phyloP scores from a whole-genome alignment of 176 grass and related monocot genomes.

The Cymbopogon citratus region DNA sequence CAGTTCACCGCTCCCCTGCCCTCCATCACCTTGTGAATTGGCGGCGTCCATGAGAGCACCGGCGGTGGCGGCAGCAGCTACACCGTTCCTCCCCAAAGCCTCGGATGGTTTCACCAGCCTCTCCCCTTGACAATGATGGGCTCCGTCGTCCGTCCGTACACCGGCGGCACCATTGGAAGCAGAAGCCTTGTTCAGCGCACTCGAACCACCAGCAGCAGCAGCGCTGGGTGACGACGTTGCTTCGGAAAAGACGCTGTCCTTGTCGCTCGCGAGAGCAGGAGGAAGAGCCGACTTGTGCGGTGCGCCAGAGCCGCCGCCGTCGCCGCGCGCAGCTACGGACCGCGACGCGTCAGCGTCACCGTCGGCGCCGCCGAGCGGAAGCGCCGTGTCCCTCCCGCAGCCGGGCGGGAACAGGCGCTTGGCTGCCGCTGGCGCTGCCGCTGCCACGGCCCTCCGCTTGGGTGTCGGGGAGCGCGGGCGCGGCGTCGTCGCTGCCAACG shows the following conservation, averaged over 20 bases:
- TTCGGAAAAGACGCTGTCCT: neutral
- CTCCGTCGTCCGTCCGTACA: too few relatives aligned
- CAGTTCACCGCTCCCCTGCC: too few relatives aligned
- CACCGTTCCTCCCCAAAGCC: too few relatives aligned
- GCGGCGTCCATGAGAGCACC: too few relatives aligned
- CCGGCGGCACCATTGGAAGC: neutral
- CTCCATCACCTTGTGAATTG: too few relatives aligned
- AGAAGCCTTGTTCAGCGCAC: neutral
- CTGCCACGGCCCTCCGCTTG: slow-evolving; percentile 1
- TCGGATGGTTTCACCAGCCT: too few relatives aligned
- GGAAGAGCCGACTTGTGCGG: neutral
- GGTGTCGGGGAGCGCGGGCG: neutral
- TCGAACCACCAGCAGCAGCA: neutral
- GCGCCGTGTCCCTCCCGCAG: slow-evolving; percentile 22
- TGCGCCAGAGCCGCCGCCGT: neutral
- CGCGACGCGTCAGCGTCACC: neutral
- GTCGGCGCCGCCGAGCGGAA: neutral
- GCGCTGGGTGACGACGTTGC: neutral
- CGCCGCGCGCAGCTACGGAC: neutral
- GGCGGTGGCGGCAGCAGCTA: too few relatives aligned
- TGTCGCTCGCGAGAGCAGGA: too few relatives aligned
- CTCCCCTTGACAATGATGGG: too few relatives aligned
- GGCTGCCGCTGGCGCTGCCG: neutral
- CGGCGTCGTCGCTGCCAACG: neutral
- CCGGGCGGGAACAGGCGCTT: slow-evolving; percentile 17